Evolutionary conservation across 805 yeast species (phyloP), one percentile per base, ranked within the genome.

Genomic region (Ogataea salicorniae): DNA sequence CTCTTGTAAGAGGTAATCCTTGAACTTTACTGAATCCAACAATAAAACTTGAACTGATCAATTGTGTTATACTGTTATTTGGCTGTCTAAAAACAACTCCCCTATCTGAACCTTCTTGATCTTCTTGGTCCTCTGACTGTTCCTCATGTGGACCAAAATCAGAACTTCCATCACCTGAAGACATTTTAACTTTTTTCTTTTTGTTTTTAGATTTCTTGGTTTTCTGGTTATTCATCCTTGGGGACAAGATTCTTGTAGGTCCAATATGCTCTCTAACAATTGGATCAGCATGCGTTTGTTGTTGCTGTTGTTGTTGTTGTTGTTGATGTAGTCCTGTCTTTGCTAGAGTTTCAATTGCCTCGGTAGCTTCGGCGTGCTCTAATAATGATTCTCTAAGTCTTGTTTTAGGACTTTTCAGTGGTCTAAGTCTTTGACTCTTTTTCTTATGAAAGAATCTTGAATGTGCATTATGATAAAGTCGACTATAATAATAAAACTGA

Each of bases 401-500:
- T 0, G 60, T 41, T 35, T 61, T 48, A 1, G 69, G 67, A 37
- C 63, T 57, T n/a, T 41, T 51, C 5, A 56, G 38, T 3, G 43
- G 49, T 17, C 46, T 50, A 36, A 52, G 39, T 37, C 48, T 45
- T 41, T 51, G 56, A 23, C 45, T 46, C 43, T 49, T 53, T 17
- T 47, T 52, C 18, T 46, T 48, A 37, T 60, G 60, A 43, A 52
- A 60, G 52, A 63, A 58, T 41, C 58, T 46, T 22, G 64, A 61
- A 15, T 54, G 54, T 45, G 47, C 79, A 71, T 63, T 62, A 46
- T 59, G 53, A 47, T 70, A 75, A 23, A 74, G 62, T 14, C 57
- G 51, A 40, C 72, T 71, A 56, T 76, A 77, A 60, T 76, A 76
- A 65, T 73, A 75, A 53, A 57, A 77, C 56, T 77, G 83, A 35